A percentile compares a stretch with the other conserved stretches of the same genome.
Evolutionary conservation across 2,329 filamentous ascomycete species (phyloP).

Genomic region (Claviceps pusilla): DNA sequence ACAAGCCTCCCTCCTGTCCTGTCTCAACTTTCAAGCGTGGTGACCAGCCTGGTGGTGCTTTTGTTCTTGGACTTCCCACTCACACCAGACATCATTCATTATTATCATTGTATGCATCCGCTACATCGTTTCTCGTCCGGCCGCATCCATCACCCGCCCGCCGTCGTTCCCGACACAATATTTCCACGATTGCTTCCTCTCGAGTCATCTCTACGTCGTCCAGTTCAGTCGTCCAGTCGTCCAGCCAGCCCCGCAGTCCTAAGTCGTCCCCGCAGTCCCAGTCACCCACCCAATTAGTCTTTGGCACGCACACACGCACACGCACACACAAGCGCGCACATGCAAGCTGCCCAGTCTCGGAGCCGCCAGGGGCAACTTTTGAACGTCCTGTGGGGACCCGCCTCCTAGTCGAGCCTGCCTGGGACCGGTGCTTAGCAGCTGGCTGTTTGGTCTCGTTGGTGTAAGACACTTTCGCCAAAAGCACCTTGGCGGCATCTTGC

Average conservation of each 20-base stretch:
- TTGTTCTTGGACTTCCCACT: neutral
- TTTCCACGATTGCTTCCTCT: neutral
- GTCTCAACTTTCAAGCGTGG: neutral
- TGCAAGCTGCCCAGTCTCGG: conserved; percentile 3
- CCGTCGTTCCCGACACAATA: neutral
- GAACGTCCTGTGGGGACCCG: conserved; percentile 1
- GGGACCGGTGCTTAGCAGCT: neutral
- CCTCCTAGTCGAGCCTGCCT: conserved; percentile 2
- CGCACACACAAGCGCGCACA: neutral
- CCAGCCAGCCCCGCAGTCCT: too few species aligned
- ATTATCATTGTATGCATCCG: neutral
- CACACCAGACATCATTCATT: neutral
- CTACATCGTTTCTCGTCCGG: neutral
- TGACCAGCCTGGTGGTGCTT: neutral
- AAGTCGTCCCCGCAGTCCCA: neutral
- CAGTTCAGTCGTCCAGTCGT: neutral
- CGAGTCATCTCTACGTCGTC: neutral
- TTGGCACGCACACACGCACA: neutral
- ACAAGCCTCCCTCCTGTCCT: neutral
- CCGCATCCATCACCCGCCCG: neutral
- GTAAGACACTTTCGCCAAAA: conserved; percentile 8
- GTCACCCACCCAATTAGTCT: neutral
- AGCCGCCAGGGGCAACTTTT: neutral
- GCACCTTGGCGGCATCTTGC: conserved; percentile 3
- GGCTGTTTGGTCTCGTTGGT: conserved; percentile 5